Evolutionary conservation across 345 rosid species (phyloP).

Genomic region (sweet orange (Citrus sinensis)): DVS_A1.0 CM039163.1:45473501-45474000

Average conservation of each 20-base stretch:
- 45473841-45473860: slow-evolving; percentile 49
- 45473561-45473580: not conserved
- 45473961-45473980: slow-evolving; percentile 63
- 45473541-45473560: not conserved
- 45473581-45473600: not conserved
- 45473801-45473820: slow-evolving; percentile 59
- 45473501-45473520: not conserved
- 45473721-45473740: slow-evolving; percentile 64
- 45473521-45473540: not conserved
- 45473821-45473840: slow-evolving; percentile 79
- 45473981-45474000: slow-evolving; percentile 86
- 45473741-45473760: slow-evolving; percentile 55
- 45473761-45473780: slow-evolving; percentile 59
- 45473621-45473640: slow-evolving; percentile 42
- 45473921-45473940: slow-evolving; percentile 42
- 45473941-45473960: slow-evolving; percentile 61
- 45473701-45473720: slow-evolving; percentile 60
- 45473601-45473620: not conserved
- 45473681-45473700: slow-evolving; percentile 56
- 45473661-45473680: slow-evolving; percentile 60
- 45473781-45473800: slow-evolving; percentile 54
- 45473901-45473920: slow-evolving; percentile 70
- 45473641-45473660: slow-evolving; percentile 65
- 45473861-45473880: slow-evolving; percentile 56
- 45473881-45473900: slow-evolving; percentile 85